phyloP scores from a whole-genome alignment of 2,329 filamentous ascomycete genomes.

The Neonectria punicea region DNA sequence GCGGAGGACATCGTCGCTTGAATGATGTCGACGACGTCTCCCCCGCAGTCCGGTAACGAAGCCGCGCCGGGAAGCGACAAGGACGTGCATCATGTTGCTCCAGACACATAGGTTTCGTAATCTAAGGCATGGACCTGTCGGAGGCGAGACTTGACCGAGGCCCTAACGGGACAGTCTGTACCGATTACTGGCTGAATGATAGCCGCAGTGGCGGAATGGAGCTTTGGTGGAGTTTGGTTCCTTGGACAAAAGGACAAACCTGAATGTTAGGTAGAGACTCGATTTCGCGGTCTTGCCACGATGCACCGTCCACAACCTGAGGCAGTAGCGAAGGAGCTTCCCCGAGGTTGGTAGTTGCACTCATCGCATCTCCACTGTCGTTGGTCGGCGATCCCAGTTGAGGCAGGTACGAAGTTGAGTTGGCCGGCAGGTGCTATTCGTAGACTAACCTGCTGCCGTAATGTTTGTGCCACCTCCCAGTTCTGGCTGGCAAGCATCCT shows the following conservation, averaged over 20 bases:
- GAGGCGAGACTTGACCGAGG: not conserved
- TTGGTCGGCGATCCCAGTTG: constrained; percentile 19
- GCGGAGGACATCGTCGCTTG: constrained; percentile 22
- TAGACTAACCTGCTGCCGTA: not conserved
- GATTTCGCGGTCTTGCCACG: not conserved
- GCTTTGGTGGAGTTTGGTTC: not conserved
- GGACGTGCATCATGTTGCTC: not conserved
- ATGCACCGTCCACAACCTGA: not conserved
- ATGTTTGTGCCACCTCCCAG: not conserved
- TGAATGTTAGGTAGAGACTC: not conserved
- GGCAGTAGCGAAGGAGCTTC: constrained; percentile 10
- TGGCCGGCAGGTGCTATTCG: constrained; percentile 4
- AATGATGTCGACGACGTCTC: constrained; percentile 2
- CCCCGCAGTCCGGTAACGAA: constrained; percentile 22
- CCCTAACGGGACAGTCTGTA: not conserved
- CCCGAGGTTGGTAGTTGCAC: constrained; percentile 2
- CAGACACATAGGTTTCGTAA: not conserved
- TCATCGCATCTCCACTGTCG: constrained; percentile 9
- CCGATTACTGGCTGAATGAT: not conserved
- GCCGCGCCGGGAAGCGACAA: constrained; percentile 19
- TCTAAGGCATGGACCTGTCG: not conserved
- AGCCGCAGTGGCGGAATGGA: not conserved
- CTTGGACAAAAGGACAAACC: not conserved
- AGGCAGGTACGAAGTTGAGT: constrained; percentile 14
- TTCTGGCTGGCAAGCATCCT: constrained; percentile 3